Percentiles rank a stretch among this genome's conserved stretches.
Evolutionary conservation across 805 yeast genomes (phyloP).

Genomic region (Metschnikowia corniflorae): DNA sequence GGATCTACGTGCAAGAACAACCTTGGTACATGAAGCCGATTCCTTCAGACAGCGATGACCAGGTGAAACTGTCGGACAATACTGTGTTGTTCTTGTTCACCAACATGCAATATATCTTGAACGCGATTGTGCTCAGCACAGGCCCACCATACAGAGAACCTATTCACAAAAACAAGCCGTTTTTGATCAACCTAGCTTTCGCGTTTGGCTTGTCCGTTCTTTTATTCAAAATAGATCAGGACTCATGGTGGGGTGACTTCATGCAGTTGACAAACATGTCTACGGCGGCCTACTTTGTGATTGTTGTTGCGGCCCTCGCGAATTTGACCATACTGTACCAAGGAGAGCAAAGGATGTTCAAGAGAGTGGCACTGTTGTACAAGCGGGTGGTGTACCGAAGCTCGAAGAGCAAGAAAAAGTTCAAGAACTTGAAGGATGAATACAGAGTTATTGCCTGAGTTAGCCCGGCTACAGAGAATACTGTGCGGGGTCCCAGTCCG

Average conservation of each 20-base stretch:
- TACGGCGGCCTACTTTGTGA: slow-evolving; percentile 44
- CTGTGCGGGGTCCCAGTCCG: no score
- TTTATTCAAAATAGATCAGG: slow-evolving; percentile 54
- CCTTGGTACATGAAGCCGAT: slow-evolving; percentile 80
- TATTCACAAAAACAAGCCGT: slow-evolving; percentile 62
- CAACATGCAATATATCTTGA: slow-evolving; percentile 83
- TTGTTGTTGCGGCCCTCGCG: slow-evolving; percentile 43
- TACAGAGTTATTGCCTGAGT: slow-evolving; percentile 4
- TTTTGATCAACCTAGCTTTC: slow-evolving; percentile 54
- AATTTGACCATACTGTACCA: slow-evolving; percentile 49
- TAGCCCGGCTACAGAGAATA: no score
- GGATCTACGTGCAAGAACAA: slow-evolving; percentile 55
- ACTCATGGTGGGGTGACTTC: slow-evolving; percentile 55
- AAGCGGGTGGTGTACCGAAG: slow-evolving; percentile 30
- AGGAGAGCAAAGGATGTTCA: slow-evolving; percentile 45
- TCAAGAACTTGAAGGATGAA: slow-evolving; percentile 20
- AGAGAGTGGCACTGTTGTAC: slow-evolving; percentile 35
- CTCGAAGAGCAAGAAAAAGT: slow-evolving; percentile 33
- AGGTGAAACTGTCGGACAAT: slow-evolving; percentile 84
- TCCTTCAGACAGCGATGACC: slow-evolving; percentile 69
- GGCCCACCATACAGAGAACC: slow-evolving; percentile 94
- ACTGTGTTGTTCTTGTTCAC: slow-evolving; percentile 78
- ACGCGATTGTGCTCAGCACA: slow-evolving; percentile 78
- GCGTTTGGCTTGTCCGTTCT: slow-evolving; percentile 49
- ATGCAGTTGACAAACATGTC: slow-evolving; percentile 74